Evolutionary conservation across 2,329 filamentous ascomycete species (phyloP).

Genomic region (Penicillium sp.): DNA sequence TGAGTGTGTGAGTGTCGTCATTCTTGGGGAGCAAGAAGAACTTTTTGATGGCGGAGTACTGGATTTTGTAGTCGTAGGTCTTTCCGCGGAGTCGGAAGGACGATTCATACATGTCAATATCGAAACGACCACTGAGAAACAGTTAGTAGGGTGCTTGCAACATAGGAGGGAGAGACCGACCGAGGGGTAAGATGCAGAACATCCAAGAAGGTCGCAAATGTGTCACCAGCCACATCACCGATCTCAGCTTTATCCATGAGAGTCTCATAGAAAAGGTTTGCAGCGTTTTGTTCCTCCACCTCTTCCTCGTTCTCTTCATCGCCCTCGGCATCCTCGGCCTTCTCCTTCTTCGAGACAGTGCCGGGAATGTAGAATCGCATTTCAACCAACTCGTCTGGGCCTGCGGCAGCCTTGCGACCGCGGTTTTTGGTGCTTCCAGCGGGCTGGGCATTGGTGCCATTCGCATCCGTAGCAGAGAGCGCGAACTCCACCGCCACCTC

Average conservation of each 20-base stretch:
- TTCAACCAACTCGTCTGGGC: constrained; percentile 90
- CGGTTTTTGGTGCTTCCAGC: constrained; percentile 69
- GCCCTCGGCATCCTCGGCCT: constrained; percentile 63
- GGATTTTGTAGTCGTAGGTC: constrained; percentile 99
- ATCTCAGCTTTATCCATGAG: constrained; percentile 99
- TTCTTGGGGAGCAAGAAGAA: constrained; percentile 98
- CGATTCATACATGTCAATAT: constrained; percentile 98
- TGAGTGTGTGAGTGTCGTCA: constrained; percentile 94
- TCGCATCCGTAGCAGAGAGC: constrained; percentile 69
- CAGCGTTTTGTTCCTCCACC: constrained; percentile 85
- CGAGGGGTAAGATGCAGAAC: constrained; percentile 94
- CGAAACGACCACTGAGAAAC: constrained; percentile 81
- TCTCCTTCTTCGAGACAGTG: constrained; percentile 70
- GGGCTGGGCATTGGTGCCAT: constrained; percentile 69
- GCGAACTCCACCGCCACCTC: constrained; percentile 96
- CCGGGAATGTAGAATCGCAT: constrained; percentile 99
- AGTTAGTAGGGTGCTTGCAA: constrained; percentile 19
- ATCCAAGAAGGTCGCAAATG: constrained; percentile 94
- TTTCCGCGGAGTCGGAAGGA: constrained; percentile 97
- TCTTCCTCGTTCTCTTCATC: constrained; percentile 73
- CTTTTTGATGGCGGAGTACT: constrained; percentile 97
- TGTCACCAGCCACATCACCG: constrained; percentile 97
- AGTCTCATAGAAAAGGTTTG: constrained; percentile 96
- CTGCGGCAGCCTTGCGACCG: constrained; percentile 86
- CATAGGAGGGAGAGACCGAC: constrained; percentile 45